Evolutionary conservation across 192 early-diverging fungal genomes (phyloP).

Genomic region (Chytriomyces sp.): DNA sequence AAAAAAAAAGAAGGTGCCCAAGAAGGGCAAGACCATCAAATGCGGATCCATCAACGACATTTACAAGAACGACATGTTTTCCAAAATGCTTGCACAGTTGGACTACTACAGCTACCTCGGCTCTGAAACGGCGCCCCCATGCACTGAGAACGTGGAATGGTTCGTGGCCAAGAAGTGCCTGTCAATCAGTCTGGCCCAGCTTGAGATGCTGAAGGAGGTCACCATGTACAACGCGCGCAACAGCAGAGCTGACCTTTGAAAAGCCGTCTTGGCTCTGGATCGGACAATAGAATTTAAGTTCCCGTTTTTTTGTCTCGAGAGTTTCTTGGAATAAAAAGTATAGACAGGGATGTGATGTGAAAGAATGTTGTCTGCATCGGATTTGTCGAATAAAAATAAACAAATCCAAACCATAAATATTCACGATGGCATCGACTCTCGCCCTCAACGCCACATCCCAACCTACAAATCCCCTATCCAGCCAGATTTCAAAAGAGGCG

Average conservation of each 20-base stretch:
- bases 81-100: no score
- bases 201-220: not conserved
- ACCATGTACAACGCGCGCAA: not conserved
- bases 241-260: not conserved
- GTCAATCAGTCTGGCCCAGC: no score
- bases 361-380: no score
- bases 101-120: no score
- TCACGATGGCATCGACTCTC: not conserved
- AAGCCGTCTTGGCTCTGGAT: not conserved
- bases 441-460: not conserved
- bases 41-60: no score
- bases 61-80: no score
- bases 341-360: no score
- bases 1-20: no score
- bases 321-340: slow-evolving; percentile 6
- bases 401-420: not conserved
- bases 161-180: no score
- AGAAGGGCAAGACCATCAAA: no score
- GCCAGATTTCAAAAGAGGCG: not conserved
- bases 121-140: no score
- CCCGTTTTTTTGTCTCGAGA: not conserved
- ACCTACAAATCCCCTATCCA: slow-evolving; percentile 13
- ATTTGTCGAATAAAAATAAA: not conserved
- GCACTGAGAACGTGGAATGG: no score
- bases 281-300: not conserved